A percentile compares a stretch with the other conserved stretches of the same genome.
Conservation (phyloP, 805 yeast species). For the Saccharomyces jurei region DNA sequence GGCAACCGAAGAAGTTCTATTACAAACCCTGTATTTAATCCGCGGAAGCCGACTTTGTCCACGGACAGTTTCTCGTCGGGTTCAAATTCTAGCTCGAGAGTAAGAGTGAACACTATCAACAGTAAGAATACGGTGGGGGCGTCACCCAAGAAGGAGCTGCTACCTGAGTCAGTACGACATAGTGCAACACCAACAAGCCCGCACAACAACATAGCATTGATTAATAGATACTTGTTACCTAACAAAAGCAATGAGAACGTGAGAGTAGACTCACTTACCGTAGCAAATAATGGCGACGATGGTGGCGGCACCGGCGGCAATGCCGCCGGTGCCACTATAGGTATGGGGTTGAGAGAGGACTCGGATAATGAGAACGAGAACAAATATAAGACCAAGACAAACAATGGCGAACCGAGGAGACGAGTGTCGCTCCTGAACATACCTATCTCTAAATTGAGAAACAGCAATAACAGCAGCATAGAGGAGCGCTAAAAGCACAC, state of each 20-base stretch:
- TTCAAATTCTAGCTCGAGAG: neutral
- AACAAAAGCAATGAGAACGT: neutral
- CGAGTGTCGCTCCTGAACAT: constrained; percentile 21
- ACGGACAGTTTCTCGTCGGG: neutral
- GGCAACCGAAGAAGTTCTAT: constrained; percentile 2
- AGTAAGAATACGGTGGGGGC: neutral
- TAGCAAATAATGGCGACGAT: neutral
- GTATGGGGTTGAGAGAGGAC: constrained; percentile 2
- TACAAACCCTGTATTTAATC: neutral
- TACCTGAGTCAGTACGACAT: neutral
- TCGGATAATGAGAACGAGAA: constrained; percentile 1
- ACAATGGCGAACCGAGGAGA: constrained; percentile 6
- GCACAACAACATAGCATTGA: neutral
- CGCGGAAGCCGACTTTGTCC: neutral
- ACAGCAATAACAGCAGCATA: neutral
- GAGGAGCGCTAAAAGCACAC: neutral
- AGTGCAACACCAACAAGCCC: neutral
- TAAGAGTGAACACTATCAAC: neutral
- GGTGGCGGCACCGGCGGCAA: neutral
- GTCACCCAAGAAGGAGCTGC: neutral
- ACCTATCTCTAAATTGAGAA: constrained; percentile 25
- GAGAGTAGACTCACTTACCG: neutral
- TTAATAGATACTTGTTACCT: neutral
- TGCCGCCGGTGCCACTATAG: neutral
- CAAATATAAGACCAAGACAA: constrained; percentile 4